A percentile compares a stretch with the other conserved stretches of the same genome.
phyloP scores from a whole-genome alignment of 108 stramenopile genomes.

The Nitzschia sp. region DNA sequence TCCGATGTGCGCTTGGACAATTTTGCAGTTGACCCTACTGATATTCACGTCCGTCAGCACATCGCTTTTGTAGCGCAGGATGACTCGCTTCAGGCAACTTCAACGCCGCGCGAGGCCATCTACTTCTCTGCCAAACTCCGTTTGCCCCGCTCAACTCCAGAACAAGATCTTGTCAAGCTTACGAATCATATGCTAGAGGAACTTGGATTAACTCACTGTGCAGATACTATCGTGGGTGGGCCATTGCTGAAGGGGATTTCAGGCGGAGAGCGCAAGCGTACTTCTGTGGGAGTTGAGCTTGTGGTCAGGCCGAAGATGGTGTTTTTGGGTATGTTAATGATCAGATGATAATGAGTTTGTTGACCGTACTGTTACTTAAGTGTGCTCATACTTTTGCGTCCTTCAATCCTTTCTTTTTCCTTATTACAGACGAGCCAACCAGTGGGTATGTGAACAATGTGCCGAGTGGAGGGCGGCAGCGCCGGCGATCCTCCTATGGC shows the following conservation, averaged over 20 bases:
- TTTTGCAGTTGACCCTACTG: constrained; percentile 62
- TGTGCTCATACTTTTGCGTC: no score
- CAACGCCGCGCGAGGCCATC: constrained; percentile 88
- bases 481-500: constrained; percentile 36
- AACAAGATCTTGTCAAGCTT: constrained; percentile 56
- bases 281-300: constrained; percentile 76
- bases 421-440: no score
- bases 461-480: no score
- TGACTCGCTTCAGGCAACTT: constrained; percentile 75
- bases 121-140: constrained; percentile 82
- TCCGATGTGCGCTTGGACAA: constrained; percentile 74
- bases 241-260: constrained; percentile 74
- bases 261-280: constrained; percentile 78
- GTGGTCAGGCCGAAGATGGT: constrained; percentile 72
- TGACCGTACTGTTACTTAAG: no score
- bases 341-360: no score
- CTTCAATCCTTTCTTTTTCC: no score
- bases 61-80: constrained; percentile 91
- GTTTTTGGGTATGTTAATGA: no score
- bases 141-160: constrained; percentile 57
- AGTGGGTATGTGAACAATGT: no score
- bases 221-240: constrained; percentile 74
- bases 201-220: constrained; percentile 69
- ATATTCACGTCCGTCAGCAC: constrained; percentile 64
- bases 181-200: constrained; percentile 73